phyloP scores from a whole-genome alignment of 257 asterid species.

The Solanum tarijense region DNA sequence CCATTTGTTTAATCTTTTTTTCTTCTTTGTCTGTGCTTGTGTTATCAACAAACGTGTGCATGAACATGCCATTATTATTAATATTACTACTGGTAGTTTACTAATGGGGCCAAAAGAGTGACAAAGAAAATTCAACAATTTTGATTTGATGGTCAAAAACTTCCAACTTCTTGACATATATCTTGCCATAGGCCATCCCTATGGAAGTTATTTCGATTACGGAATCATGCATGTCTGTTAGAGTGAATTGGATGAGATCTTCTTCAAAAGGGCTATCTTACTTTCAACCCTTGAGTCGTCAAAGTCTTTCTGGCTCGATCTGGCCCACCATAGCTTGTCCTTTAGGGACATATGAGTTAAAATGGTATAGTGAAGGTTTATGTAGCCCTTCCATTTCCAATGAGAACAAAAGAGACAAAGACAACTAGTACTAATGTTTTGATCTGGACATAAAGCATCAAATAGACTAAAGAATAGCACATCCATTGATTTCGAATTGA shows the following conservation, averaged over 20 bases:
- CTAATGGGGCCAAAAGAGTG: not conserved
- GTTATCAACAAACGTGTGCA: slow-evolving; percentile 9
- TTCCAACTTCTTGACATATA: not conserved
- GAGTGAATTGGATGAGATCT: not conserved
- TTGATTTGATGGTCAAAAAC: not conserved
- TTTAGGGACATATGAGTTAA: not conserved
- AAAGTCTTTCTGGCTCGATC: not conserved
- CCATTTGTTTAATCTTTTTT: not conserved
- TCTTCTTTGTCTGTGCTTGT: not conserved
- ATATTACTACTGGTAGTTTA: not conserved
- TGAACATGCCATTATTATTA: slow-evolving; percentile 6
- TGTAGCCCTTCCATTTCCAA: not conserved
- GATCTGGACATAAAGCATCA: not conserved
- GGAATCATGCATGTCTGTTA: not conserved
- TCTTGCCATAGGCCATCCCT: not conserved
- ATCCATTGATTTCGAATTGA: not conserved
- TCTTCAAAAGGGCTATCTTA: not conserved
- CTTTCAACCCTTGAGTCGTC: not conserved
- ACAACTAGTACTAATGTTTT: not conserved
- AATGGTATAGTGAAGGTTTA: not conserved
- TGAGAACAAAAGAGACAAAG: not conserved
- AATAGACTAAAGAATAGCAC: not conserved
- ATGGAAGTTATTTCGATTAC: not conserved
- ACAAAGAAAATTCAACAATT: not conserved
- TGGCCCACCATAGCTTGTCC: not conserved